Percentiles rank a stretch among this genome's conserved stretches.
Evolutionary conservation across 352 stramenopile genomes (phyloP).

Genomic region (Aphanomyces cochlioides): DNA sequence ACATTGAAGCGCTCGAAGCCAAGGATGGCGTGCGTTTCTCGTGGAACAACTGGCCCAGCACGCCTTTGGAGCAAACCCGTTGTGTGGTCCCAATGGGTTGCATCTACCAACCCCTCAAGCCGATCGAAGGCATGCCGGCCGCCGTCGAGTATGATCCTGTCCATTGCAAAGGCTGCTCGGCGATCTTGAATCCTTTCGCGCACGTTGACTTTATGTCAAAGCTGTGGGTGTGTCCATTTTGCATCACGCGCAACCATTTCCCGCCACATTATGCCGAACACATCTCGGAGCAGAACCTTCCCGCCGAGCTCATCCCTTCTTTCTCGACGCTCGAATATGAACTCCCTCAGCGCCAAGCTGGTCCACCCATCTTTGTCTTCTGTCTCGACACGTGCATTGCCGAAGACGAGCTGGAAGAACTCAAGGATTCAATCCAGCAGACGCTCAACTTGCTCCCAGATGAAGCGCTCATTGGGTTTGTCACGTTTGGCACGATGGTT

Average conservation of each 20-base stretch:
- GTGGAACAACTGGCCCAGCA: constrained; percentile 98
- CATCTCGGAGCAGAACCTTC: constrained; percentile 98
- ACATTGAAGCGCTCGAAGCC: constrained; percentile 78
- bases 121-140: constrained; percentile 90
- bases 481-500: constrained; percentile 99
- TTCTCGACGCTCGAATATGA: constrained; percentile 99
- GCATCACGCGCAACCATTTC: constrained; percentile 98
- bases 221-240: constrained; percentile 99
- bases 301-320: constrained; percentile 98
- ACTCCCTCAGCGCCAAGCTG: constrained; percentile 87
- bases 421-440: constrained; percentile 98
- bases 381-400: constrained; percentile 96
- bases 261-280: constrained; percentile 92
- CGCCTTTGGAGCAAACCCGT: constrained; percentile 95
- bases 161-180: constrained; percentile 95
- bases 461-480: constrained; percentile 96
- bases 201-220: constrained; percentile 99
- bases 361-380: constrained; percentile 98
- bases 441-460: constrained; percentile 97
- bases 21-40: constrained; percentile 96
- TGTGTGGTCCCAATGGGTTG: constrained; percentile 95
- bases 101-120: constrained; percentile 97
- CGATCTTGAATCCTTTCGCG: constrained; percentile 98
- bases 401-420: constrained; percentile 95
- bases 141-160: constrained; percentile 98